Evolutionary conservation across 345 rosid species (phyloP).

Genomic region (Acer campestre): DNA sequence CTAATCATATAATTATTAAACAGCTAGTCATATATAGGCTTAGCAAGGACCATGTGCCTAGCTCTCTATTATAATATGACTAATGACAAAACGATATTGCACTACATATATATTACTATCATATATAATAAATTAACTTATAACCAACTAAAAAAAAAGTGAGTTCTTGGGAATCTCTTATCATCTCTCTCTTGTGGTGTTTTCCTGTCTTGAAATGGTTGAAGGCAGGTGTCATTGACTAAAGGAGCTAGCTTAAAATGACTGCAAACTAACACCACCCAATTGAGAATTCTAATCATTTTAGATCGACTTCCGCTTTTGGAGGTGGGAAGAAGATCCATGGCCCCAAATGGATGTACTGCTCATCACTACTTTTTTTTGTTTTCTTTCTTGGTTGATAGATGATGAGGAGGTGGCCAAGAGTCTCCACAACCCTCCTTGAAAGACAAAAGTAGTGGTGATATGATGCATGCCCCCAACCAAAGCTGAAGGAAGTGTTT

Average conservation of each 20-base stretch:
- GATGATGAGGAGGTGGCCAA: slow-evolving; percentile 13
- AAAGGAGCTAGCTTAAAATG: slow-evolving; percentile 32
- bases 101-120: neutral
- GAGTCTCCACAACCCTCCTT: slow-evolving; percentile 35
- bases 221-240: slow-evolving; percentile 30
- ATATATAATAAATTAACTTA: slow-evolving; percentile 16
- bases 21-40: slow-evolving; percentile 2
- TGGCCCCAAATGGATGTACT: slow-evolving; percentile 8
- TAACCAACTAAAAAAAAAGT: neutral
- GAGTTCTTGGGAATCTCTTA: slow-evolving; percentile 31
- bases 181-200: neutral
- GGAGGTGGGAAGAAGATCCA: slow-evolving; percentile 15
- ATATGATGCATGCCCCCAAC: slow-evolving; percentile 22
- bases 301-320: slow-evolving; percentile 15
- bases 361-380: neutral
- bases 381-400: slow-evolving; percentile 9
- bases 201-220: slow-evolving; percentile 12
- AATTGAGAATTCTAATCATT: slow-evolving; percentile 35
- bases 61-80: slow-evolving; percentile 13
- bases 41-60: slow-evolving; percentile 40
- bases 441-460: slow-evolving; percentile 33
- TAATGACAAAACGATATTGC: slow-evolving; percentile 21
- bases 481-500: slow-evolving; percentile 28
- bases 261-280: slow-evolving; percentile 29
- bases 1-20: slow-evolving; percentile 13